Evolutionary conservation across 257 asterid species (phyloP).

Genomic region (Paulownia fortunei): DNA sequence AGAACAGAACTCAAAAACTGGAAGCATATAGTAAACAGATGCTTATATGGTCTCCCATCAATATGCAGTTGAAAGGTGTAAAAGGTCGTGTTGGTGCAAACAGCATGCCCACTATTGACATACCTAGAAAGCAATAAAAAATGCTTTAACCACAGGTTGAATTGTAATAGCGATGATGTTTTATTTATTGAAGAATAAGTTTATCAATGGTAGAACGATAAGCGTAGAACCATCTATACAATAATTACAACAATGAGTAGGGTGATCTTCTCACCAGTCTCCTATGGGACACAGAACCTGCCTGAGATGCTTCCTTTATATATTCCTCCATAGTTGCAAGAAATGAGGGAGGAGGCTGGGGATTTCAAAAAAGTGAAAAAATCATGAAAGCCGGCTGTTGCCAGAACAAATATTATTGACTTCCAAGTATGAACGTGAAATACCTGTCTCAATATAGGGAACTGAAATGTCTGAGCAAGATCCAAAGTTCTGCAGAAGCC

Average conservation of each 20-base stretch:
- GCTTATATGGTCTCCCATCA: background rate
- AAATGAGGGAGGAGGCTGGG: constrained; percentile 94
- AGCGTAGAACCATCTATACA: background rate
- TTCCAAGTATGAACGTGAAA: background rate
- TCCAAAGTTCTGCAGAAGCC: constrained; percentile 46
- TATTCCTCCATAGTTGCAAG: constrained; percentile 96
- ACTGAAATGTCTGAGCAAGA: constrained; percentile 60
- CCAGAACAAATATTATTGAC: background rate
- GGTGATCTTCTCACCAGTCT: constrained; percentile 51
- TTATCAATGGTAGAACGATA: background rate
- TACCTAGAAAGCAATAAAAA: too few species aligned
- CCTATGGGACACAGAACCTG: constrained; percentile 47
- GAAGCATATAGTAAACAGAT: too few species aligned
- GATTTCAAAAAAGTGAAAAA: constrained; percentile 10
- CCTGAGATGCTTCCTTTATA: constrained; percentile 82
- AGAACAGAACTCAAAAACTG: too few species aligned
- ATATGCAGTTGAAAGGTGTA: background rate
- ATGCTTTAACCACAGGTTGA: background rate
- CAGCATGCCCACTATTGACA: too few species aligned
- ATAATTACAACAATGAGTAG: background rate
- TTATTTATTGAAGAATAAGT: background rate
- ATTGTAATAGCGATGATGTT: background rate
- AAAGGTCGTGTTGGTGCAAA: background rate
- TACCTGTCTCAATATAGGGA: constrained; percentile 58
- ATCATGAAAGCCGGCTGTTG: background rate